Evolutionary conservation across 495 filamentous ascomycete species (phyloP), one percentile per base, ranked within the genome.

Genomic region (Haplographium delicatum): DNA sequence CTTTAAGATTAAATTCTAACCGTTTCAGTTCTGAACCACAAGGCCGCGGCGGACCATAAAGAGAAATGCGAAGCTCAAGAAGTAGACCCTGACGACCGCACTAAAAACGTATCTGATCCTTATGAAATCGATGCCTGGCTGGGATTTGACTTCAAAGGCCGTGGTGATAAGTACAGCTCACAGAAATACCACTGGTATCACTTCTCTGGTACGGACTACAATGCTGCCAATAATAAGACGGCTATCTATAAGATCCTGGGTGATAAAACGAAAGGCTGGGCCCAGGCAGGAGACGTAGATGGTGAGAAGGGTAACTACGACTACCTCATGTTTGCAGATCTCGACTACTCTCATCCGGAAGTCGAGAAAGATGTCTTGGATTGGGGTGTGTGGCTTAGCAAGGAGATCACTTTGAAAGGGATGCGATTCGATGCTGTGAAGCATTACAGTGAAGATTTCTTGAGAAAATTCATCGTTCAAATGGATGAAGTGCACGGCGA

Each of bases 381-480:
- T 23, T 89, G 85, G 85, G 82, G 78, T 0, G 63, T 71, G 8
- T 90, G 85, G 84, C 70, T 90, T 37, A 71, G 68, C 0, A 64
- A 73, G 1, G 62, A 81, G 46, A 52, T 84, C 0, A 73, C 76
- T 1, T 64, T 89, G 16, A 70, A 72, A 53, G 86, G 85, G 5
- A 82, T 90, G 56, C 72, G 85, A 6, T 72, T 90, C n/a, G 85
- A 90, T 62, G 85, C 84, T 11, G 77, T 81, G 16, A 83, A 86
- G 60, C 86, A 90, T 65, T 85, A 82, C 61, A 82, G 78, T 10
- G 72, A 78, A 44, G 69, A 69, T 0, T 89, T 88, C 58, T 75
- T 84, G 15, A 70, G 69, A 24, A 68, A 76, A 3, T 84, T 87
- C 51, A 72, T 86, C 23, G 59, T 65, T 2, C 63, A 73, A 42